Base-by-base conservation (phyloP, 1,284 basidiomycete genomes). In the Coniferiporia sulphurascens region DNA sequence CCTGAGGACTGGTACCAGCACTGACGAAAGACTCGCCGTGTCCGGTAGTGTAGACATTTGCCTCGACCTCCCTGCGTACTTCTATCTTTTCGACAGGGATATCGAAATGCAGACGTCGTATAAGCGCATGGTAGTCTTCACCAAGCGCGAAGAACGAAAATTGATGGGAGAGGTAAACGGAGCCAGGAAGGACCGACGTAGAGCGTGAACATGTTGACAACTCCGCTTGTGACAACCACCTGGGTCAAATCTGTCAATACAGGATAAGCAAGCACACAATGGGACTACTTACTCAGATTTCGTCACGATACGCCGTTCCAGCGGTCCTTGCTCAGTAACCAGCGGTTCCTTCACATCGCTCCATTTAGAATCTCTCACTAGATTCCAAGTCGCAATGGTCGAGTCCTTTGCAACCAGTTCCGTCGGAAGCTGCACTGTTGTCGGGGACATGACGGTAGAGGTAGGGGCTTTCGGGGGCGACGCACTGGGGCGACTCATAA, bases 131-230 rank as follows among this genome's bases (percentile, higher is more conserved):
- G 64, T 91, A 91, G 68, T 93, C 91, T 63, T 88, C 87, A 1
- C 84, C 81, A 0, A 93, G 78, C 1, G 83, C 78, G 65, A 84
- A 81, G 75, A 94, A 95, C 8, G 84, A 77, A 70, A 93, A 89
- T 63, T 94, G 91, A 64, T 90, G 88, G 0, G 86, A 84, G 12
- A 91, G 81, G 69, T 94, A 94, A 44, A 95, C 78, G 0, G 88
- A 79, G 0, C 84, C 78, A 1, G 91, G 87, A 0, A 91, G 77
- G 22, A 91, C 74, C 1, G 72, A 76, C 0, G 78, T 74, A 1
- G 83, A 83, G 4, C 73, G 74, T 1, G 84, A 84, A 69, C 75
- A 83, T 0, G 90, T 92, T 50, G 88, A 88, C 13, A 95, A 78
- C 68, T 95, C 93, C 0, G 89, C 89, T 49, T 87, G 83, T 0